phyloP scores from a whole-genome alignment of 805 yeast species.

The Priceomyces castillae region DNA sequence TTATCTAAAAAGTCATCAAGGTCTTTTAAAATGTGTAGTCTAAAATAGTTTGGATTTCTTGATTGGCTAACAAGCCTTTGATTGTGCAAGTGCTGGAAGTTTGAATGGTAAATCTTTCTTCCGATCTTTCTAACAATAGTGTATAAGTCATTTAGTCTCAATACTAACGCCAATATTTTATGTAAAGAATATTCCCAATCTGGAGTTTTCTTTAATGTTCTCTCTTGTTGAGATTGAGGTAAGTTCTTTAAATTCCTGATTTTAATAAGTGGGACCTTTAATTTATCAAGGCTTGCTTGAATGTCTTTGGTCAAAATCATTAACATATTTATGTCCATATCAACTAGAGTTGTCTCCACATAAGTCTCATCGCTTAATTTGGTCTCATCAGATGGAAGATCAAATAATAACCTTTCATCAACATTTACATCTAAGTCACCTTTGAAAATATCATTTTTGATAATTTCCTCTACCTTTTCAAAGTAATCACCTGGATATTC shows the following conservation, averaged over 20 bases:
- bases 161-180: constrained; percentile 42
- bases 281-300: constrained; percentile 23
- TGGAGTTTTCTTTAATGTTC: constrained; percentile 28
- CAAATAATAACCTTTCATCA: constrained; percentile 14
- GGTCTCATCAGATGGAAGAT: constrained; percentile 15
- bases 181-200: constrained; percentile 44
- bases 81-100: constrained; percentile 42
- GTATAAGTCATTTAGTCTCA: constrained; percentile 51
- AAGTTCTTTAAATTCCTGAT: constrained; percentile 18
- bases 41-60: constrained; percentile 30
- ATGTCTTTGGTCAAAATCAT: constrained; percentile 25
- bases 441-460: constrained; percentile 19
- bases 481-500: constrained; percentile 10
- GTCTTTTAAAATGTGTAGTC: constrained; percentile 17
- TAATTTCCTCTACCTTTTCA: constrained; percentile 19
- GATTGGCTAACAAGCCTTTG: constrained; percentile 32
- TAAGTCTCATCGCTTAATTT: constrained; percentile 15
- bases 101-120: constrained; percentile 44
- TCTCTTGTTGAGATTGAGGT: constrained; percentile 8
- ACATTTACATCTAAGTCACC: constrained; percentile 27
- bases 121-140: constrained; percentile 47
- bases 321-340: constrained; percentile 37
- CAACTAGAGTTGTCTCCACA: constrained; percentile 27
- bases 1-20: constrained; percentile 41
- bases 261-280: constrained; percentile 18